Evolutionary conservation across 2,329 filamentous ascomycete species (phyloP).

Genomic region (Pyrenophora tritici-repentis): DNA sequence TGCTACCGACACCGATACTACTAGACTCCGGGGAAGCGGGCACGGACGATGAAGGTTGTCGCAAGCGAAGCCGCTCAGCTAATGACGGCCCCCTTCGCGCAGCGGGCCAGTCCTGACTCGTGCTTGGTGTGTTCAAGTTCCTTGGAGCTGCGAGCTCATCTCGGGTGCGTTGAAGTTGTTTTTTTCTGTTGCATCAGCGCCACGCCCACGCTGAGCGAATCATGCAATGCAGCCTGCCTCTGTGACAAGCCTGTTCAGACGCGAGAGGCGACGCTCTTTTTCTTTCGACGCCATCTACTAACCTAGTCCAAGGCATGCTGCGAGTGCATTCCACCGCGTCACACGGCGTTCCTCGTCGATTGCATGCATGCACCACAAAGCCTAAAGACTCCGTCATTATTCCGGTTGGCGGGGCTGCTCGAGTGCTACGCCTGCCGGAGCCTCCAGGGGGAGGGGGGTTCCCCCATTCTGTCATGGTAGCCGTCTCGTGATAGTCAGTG

Average conservation of each 20-base stretch:
- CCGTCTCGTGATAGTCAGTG: conserved; percentile 6
- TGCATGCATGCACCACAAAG: conserved; percentile 29
- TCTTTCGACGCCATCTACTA: conserved; percentile 29
- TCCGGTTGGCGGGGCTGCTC: conserved; percentile 19
- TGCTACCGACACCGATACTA: conserved; percentile 1
- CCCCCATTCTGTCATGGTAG: conserved; percentile 11
- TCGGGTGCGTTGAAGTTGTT: conserved; percentile 32
- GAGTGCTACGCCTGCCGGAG: conserved; percentile 1
- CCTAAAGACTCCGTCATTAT: conserved; percentile 29
- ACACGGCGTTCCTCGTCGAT: conserved; percentile 21
- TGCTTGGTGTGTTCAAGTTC: conserved; percentile 23
- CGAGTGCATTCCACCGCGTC: conserved; percentile 30
- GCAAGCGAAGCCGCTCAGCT: conserved; percentile 32
- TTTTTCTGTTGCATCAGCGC: conserved; percentile 38
- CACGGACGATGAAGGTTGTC: conserved; percentile 19
- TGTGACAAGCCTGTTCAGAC: conserved; percentile 35
- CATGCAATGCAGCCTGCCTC: conserved; percentile 31
- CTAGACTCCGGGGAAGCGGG: conserved; percentile 39
- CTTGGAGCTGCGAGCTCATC: conserved; percentile 14
- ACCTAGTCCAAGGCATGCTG: conserved; percentile 20
- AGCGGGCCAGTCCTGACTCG: conserved; percentile 27
- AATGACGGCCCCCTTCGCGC: conserved; percentile 18
- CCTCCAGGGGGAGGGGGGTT: not conserved
- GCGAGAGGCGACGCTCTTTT: conserved; percentile 21
- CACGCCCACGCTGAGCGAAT: conserved; percentile 35